phyloP scores from a whole-genome alignment of 2,329 filamentous ascomycete genomes.

The Macrophomina phaseolina region DNA sequence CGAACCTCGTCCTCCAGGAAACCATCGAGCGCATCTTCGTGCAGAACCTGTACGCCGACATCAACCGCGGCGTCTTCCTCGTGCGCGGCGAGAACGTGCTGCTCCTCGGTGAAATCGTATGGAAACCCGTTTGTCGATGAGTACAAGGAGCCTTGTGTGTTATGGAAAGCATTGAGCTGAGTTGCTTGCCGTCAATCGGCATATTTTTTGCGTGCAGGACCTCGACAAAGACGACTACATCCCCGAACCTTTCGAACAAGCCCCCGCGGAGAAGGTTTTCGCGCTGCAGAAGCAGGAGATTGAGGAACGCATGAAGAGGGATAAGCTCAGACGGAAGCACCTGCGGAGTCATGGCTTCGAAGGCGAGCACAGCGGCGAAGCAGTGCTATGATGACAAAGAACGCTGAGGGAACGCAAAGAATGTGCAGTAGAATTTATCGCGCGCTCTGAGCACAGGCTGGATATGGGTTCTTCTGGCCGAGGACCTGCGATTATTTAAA shows the following conservation, averaged over 20 bases:
- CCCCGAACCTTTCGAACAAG: conserved; percentile 70
- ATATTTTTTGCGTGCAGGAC: conserved; percentile 54
- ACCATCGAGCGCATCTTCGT: conserved; percentile 89
- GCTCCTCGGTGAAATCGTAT: conserved; percentile 84
- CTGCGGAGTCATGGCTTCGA: conserved; percentile 28
- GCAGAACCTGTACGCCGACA: conserved; percentile 77
- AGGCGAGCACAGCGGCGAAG: conserved; percentile 27
- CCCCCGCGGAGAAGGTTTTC: conserved; percentile 72
- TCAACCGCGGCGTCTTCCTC: conserved; percentile 84
- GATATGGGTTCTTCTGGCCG: neutral
- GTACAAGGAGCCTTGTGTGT: too few relatives aligned
- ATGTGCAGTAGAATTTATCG: neutral
- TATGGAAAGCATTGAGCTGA: neutral
- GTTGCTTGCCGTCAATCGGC: neutral
- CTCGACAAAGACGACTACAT: conserved; percentile 93
- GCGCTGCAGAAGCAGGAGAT: conserved; percentile 76
- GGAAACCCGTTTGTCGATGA: neutral
- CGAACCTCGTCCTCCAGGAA: conserved; percentile 92
- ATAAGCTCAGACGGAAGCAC: conserved; percentile 24
- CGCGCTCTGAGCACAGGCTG: neutral
- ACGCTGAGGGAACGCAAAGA: neutral
- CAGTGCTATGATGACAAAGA: conserved; percentile 9
- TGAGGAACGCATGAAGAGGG: conserved; percentile 63
- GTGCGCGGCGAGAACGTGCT: conserved; percentile 97
- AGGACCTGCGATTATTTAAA: neutral